phyloP scores from a whole-genome alignment of 1,284 basidiomycete species.

The Termitomyces sp. region DNA sequence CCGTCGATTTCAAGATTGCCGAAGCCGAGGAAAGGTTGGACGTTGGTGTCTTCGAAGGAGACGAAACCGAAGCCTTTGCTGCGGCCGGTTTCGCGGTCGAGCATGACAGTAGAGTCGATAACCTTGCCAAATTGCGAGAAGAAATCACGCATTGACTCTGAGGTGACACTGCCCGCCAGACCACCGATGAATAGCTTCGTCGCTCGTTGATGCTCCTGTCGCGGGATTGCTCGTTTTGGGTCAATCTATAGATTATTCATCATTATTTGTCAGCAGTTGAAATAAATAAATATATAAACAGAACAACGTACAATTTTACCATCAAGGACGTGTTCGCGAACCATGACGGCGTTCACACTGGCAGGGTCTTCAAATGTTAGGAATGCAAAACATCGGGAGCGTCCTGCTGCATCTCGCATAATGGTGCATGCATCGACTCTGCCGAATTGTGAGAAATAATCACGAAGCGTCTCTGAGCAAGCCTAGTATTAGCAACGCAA shows the following conservation, averaged over 20 bases:
- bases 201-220: slow-evolving; percentile 88
- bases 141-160: slow-evolving; percentile 88
- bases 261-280: slow-evolving; percentile 2
- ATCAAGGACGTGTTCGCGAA: slow-evolving; percentile 84
- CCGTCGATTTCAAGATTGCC: slow-evolving; percentile 88
- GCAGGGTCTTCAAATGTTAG: slow-evolving; percentile 86
- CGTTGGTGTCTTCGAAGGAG: slow-evolving; percentile 87
- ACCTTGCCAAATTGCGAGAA: slow-evolving; percentile 91
- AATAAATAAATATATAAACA: slow-evolving; percentile 18
- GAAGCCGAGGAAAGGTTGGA: slow-evolving; percentile 80
- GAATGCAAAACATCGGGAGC: slow-evolving; percentile 92
- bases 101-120: slow-evolving; percentile 97
- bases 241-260: slow-evolving; percentile 71
- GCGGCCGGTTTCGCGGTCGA: slow-evolving; percentile 92
- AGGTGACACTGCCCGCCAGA: slow-evolving; percentile 86
- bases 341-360: slow-evolving; percentile 87
- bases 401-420: slow-evolving; percentile 89
- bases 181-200: slow-evolving; percentile 96
- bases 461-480: slow-evolving; percentile 69
- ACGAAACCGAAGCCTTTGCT: slow-evolving; percentile 99
- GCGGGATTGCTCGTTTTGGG: slow-evolving; percentile 96
- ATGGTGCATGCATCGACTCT: slow-evolving; percentile 90
- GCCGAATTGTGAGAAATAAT: slow-evolving; percentile 88
- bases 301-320: slow-evolving; percentile 78
- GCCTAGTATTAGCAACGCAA: slow-evolving; percentile 25